Conservation (phyloP, 768 basidiomycete genomes). For the Kwoniella heveanensis region DNA sequence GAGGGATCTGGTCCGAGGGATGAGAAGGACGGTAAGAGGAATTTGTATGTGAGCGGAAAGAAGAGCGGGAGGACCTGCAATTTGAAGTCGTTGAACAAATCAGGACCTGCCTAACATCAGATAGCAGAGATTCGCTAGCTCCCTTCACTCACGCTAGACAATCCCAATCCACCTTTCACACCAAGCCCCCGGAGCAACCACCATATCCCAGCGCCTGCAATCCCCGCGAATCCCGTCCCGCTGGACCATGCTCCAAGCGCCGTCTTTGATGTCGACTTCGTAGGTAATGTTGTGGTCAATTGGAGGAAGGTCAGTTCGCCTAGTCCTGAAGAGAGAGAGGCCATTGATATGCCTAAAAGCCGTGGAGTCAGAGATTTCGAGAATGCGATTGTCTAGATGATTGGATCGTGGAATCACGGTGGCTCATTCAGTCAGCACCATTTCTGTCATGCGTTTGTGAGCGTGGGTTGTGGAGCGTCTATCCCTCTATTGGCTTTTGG, state of each 20-base stretch:
- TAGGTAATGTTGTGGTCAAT: slow-evolving; percentile 62
- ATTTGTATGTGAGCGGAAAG: slow-evolving; percentile 74
- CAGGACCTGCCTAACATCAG: too few relatives aligned
- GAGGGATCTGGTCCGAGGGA: slow-evolving; percentile 40
- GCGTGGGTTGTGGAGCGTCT: too few relatives aligned
- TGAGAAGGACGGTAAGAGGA: slow-evolving; percentile 73
- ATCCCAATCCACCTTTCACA: slow-evolving; percentile 76
- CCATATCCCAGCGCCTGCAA: slow-evolving; percentile 91
- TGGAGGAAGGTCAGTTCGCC: slow-evolving; percentile 95
- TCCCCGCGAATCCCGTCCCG: slow-evolving; percentile 91
- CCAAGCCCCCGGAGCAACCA: slow-evolving; percentile 87
- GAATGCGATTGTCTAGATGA: slow-evolving; percentile 70
- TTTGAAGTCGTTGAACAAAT: not conserved
- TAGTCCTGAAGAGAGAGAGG: slow-evolving; percentile 86
- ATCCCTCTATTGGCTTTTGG: too few relatives aligned
- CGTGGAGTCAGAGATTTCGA: slow-evolving; percentile 69
- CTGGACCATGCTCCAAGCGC: slow-evolving; percentile 91
- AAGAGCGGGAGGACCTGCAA: slow-evolving; percentile 75
- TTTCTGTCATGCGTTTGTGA: too few relatives aligned
- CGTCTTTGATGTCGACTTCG: slow-evolving; percentile 60
- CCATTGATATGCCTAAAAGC: slow-evolving; percentile 75
- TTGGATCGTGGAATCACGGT: not conserved
- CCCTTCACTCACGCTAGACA: slow-evolving; percentile 57
- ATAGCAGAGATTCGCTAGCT: not conserved
- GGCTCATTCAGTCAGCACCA: not conserved